Conservation (phyloP, 2,329 filamentous ascomycete genomes). For the Berkeleyomyces basicola region DNA sequence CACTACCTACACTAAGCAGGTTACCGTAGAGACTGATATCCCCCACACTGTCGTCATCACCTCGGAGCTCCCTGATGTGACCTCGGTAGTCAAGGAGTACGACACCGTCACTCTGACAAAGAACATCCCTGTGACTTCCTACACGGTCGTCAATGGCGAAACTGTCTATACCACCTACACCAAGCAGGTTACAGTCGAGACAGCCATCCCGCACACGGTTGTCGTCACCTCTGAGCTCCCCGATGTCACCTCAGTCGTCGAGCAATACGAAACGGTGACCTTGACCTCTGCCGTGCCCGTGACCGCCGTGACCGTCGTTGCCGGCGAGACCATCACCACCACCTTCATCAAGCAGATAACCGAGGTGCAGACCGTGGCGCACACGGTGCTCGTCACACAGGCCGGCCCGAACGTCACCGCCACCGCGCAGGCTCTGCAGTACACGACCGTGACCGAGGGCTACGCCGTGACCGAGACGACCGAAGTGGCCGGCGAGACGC, state of each 20-base stretch:
- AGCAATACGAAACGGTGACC: slow-evolving; percentile 1
- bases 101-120: neutral
- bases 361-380: neutral
- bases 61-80: slow-evolving; percentile 6
- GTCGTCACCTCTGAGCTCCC: slow-evolving; percentile 3
- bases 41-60: slow-evolving; percentile 1
- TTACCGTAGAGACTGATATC: neutral
- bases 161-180: slow-evolving; percentile 8
- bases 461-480: slow-evolving; percentile 1
- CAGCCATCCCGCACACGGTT: neutral
- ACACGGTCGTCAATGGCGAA: slow-evolving; percentile 4
- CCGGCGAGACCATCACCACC: slow-evolving; percentile 7
- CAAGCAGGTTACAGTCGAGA: slow-evolving; percentile 1
- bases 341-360: neutral
- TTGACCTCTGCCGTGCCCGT: neutral
- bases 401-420: neutral
- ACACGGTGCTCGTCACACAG: neutral
- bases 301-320: slow-evolving; percentile 1
- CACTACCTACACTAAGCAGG: slow-evolving; percentile 2
- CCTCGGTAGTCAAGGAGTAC: neutral
- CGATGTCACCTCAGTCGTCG: neutral
- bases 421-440: neutral
- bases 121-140: neutral
- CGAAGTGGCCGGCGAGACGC: neutral
- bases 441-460: neutral